phyloP scores from a whole-genome alignment of 2,329 filamentous ascomycete species.

The Samsoniella hepiali region DNA sequence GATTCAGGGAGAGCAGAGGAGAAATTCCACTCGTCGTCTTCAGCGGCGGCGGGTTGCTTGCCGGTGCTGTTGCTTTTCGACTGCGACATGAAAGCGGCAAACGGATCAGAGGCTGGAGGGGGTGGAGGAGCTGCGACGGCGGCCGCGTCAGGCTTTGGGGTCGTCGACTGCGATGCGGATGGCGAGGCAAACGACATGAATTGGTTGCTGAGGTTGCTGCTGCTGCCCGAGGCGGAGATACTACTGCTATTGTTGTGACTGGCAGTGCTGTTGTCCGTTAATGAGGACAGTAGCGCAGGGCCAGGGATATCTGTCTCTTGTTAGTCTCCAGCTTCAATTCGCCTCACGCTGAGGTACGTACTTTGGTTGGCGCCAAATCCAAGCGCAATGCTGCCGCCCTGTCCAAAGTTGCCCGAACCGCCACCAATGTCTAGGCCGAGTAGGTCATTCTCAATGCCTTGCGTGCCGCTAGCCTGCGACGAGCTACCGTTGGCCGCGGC shows the following conservation, averaged over 20 bases:
- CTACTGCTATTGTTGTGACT: constrained; percentile 28
- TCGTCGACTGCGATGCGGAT: constrained; percentile 49
- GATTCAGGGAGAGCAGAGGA: constrained; percentile 75
- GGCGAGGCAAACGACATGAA: constrained; percentile 55
- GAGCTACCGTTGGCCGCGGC: constrained; percentile 50
- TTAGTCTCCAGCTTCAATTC: constrained; percentile 25
- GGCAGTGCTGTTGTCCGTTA: constrained; percentile 60
- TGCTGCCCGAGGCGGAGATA: constrained; percentile 1
- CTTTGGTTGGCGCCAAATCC: constrained; percentile 70
- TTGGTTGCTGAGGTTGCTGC: constrained; percentile 35
- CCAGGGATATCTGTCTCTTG: constrained; percentile 56
- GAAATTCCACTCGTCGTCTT: constrained; percentile 94
- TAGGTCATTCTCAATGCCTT: constrained; percentile 78
- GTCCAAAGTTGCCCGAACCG: constrained; percentile 57
- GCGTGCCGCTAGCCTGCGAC: constrained; percentile 49
- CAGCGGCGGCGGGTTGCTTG: constrained; percentile 36
- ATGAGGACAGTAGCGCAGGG: constrained; percentile 60
- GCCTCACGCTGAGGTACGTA: constrained; percentile 38
- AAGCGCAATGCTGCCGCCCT: constrained; percentile 78
- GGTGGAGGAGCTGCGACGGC: constrained; percentile 46
- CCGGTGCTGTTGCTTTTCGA: constrained; percentile 17
- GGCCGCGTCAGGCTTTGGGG: constrained; percentile 49
- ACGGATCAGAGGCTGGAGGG: constrained; percentile 47
- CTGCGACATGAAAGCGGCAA: constrained; percentile 45
- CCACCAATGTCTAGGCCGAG: constrained; percentile 81